Percentiles rank a stretch among this genome's conserved stretches.
Evolutionary conservation across 306 rosid species (phyloP).

Genomic region (Fragaria iinumae): DNA sequence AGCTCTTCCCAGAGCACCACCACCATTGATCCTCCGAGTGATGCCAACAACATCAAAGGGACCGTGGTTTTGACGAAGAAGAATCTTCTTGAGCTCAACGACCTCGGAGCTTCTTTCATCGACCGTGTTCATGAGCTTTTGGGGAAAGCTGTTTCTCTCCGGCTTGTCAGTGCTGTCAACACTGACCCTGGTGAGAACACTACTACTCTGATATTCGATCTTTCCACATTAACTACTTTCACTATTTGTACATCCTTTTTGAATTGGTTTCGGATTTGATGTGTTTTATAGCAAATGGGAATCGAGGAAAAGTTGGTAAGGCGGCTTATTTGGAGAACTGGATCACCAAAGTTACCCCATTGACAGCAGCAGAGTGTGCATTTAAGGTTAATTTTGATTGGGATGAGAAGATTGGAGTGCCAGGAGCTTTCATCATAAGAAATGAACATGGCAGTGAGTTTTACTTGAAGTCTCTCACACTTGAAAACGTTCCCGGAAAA

Average conservation of each 20-base stretch:
- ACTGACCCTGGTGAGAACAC: slow-evolving; percentile 42
- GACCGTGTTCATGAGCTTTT: slow-evolving; percentile 62
- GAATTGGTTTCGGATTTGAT: neutral
- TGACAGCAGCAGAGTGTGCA: slow-evolving; percentile 50
- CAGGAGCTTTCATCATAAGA: slow-evolving; percentile 67
- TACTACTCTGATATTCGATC: neutral
- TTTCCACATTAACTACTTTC: neutral
- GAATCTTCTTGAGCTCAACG: slow-evolving; percentile 67
- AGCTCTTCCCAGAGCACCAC: slow-evolving; percentile 21
- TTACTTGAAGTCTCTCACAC: slow-evolving; percentile 57
- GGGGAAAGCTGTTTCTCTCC: slow-evolving; percentile 54
- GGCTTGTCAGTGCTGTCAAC: slow-evolving; percentile 52
- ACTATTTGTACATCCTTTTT: neutral
- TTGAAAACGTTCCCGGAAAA: slow-evolving; percentile 63
- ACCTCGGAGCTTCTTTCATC: slow-evolving; percentile 43
- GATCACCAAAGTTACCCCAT: slow-evolving; percentile 39
- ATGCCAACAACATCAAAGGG: slow-evolving; percentile 41
- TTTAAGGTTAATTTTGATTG: slow-evolving; percentile 58
- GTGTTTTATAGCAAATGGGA: slow-evolving; percentile 41
- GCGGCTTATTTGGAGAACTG: slow-evolving; percentile 58
- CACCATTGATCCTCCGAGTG: neutral
- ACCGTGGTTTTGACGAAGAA: slow-evolving; percentile 74
- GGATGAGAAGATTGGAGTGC: slow-evolving; percentile 55
- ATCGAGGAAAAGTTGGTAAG: slow-evolving; percentile 56
- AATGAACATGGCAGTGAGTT: slow-evolving; percentile 71